A percentile compares a stretch with the other conserved stretches of the same genome.
Evolutionary conservation across 2,329 filamentous ascomycete genomes (phyloP).

Genomic region (Dactylonectria macrodidyma): DNA sequence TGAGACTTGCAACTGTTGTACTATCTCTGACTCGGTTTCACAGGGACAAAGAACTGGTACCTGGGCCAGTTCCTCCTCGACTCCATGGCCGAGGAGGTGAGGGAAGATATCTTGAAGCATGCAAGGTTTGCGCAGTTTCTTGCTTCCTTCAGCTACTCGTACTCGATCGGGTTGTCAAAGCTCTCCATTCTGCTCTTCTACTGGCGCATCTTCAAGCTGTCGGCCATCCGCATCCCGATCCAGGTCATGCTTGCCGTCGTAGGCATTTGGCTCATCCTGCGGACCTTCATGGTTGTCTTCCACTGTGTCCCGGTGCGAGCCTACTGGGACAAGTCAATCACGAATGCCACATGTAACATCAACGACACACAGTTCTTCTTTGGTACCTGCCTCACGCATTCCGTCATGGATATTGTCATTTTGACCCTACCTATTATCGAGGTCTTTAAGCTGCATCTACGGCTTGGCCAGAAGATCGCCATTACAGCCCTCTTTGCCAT

Average conservation of each 20-base stretch:
- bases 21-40: no score
- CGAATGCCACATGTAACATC: no score
- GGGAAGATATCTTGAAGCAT: conserved; percentile 11
- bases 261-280: conserved; percentile 45
- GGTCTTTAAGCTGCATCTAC: conserved; percentile 46
- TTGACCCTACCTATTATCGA: conserved; percentile 48
- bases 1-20: no score
- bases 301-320: conserved; percentile 52
- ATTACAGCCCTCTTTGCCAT: conserved; percentile 46
- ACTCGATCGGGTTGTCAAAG: conserved; percentile 47
- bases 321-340: conserved; percentile 50
- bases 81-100: neutral
- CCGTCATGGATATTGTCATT: conserved; percentile 50
- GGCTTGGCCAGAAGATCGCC: conserved; percentile 43
- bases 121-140: conserved; percentile 10
- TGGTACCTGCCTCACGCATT: conserved; percentile 49
- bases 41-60: conserved; percentile 36
- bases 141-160: conserved; percentile 42
- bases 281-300: conserved; percentile 52
- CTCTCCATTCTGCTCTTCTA: conserved; percentile 41
- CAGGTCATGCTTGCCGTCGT: conserved; percentile 37
- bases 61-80: conserved; percentile 34
- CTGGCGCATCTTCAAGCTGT: no score
- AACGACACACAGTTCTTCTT: conserved; percentile 50
- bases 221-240: no score